A percentile compares a stretch with the other conserved stretches of the same genome.
These are phyloP conservation scores for Blastobotrys peoriensis DNA, from an alignment of 805 yeast genomes.

Conservation along the genomic window DNA sequence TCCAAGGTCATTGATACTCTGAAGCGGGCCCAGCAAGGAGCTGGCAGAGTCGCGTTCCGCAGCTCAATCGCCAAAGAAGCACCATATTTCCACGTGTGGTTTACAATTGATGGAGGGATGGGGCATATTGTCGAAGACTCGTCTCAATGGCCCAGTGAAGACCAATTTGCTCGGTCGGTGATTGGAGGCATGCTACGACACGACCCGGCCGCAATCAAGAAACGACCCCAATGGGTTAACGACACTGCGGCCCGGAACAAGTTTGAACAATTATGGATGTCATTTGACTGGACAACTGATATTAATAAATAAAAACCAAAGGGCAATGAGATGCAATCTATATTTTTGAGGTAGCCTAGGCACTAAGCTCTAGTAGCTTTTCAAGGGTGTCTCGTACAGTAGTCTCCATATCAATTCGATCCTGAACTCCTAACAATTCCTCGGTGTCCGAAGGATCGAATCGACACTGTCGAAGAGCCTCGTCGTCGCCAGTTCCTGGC, in stretches of 20 bases:
- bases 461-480: conserved; percentile 18
- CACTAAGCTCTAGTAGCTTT: conserved; percentile 36
- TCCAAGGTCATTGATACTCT: conserved; percentile 38
- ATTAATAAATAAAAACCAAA: conserved; percentile 1
- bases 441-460: conserved; percentile 36
- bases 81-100: conserved; percentile 49
- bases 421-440: conserved; percentile 35
- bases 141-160: conserved; percentile 41
- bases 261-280: conserved; percentile 33
- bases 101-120: conserved; percentile 40
- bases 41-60: conserved; percentile 25
- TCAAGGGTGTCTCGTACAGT: conserved; percentile 39
- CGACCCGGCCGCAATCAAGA: conserved; percentile 33
- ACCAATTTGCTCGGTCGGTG: conserved; percentile 39
- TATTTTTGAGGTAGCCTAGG: conserved; percentile 19
- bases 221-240: conserved; percentile 28
- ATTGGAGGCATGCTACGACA: conserved; percentile 41
- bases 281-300: conserved; percentile 29
- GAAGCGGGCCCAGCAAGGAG: conserved; percentile 16
- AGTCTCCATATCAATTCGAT: conserved; percentile 32
- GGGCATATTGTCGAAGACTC: conserved; percentile 45
- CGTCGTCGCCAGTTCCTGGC: conserved; percentile 19
- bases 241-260: conserved; percentile 29
- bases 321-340: not conserved
- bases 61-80: conserved; percentile 40